Conservation (phyloP, 495 filamentous ascomycete species). For the Thozetella sp. region DNA sequence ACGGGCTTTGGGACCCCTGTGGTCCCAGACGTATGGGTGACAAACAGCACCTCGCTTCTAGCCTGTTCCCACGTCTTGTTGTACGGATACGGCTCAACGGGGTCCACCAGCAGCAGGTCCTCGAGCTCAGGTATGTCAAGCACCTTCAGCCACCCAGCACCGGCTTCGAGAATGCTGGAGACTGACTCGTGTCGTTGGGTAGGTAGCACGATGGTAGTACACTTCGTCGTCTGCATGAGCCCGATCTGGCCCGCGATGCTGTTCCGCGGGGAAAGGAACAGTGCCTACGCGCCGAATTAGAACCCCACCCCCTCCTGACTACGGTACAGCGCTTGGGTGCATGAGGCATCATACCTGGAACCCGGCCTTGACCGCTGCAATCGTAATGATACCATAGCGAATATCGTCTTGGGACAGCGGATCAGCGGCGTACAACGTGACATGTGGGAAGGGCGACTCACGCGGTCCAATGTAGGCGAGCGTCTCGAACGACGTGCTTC, state of each 20-base stretch:
- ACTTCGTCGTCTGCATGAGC: slow-evolving; percentile 31
- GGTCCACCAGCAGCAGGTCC: slow-evolving; percentile 2
- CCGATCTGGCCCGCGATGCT: slow-evolving; percentile 30
- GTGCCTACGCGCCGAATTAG: slow-evolving; percentile 12
- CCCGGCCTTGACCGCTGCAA: slow-evolving; percentile 31
- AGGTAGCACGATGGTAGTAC: slow-evolving; percentile 2
- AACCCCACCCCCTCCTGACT: background rate
- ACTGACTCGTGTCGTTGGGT: slow-evolving; percentile 4
- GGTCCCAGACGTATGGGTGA: slow-evolving; percentile 58
- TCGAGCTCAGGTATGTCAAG: slow-evolving; percentile 22
- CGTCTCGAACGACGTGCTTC: background rate
- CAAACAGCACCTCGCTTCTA: slow-evolving; percentile 31
- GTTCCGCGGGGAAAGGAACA: slow-evolving; percentile 30
- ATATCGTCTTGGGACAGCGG: too few species aligned
- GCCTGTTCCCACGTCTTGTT: slow-evolving; percentile 30
- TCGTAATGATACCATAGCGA: slow-evolving; percentile 33
- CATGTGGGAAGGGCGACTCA: background rate
- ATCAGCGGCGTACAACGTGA: too few species aligned
- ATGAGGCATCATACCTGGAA: slow-evolving; percentile 28
- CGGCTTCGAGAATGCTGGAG: slow-evolving; percentile 7
- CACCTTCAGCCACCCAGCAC: slow-evolving; percentile 15
- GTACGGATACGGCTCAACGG: slow-evolving; percentile 17
- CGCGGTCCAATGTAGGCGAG: background rate
- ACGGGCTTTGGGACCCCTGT: slow-evolving; percentile 54
- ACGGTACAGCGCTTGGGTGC: too few species aligned